Evolutionary conservation across 805 yeast genomes (phyloP).

Genomic region (Starmerella floricola): DNA sequence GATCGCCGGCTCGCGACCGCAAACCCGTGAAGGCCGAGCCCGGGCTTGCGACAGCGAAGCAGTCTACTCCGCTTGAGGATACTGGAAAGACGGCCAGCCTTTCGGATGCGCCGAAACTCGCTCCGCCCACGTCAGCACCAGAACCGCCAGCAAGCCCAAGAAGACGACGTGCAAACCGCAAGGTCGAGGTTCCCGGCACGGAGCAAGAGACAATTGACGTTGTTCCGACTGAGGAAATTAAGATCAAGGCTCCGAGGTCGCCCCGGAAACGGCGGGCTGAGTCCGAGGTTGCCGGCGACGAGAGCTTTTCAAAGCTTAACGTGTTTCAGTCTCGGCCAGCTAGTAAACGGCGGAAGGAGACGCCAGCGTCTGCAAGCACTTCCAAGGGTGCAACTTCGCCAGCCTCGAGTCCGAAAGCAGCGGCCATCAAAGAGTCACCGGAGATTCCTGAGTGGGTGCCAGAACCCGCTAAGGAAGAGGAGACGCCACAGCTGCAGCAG

Average conservation of each 20-base stretch:
- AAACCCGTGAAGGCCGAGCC: constrained; percentile 2
- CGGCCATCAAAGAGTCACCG: too few relatives aligned
- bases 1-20: neutral
- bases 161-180: constrained; percentile 11
- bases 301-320: constrained; percentile 19
- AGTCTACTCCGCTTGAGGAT: neutral
- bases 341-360: constrained; percentile 8
- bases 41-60: constrained; percentile 1
- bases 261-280: constrained; percentile 7
- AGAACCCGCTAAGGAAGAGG: too few relatives aligned
- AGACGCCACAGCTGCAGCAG: too few relatives aligned
- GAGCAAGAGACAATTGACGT: constrained; percentile 1
- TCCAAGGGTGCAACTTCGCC: too few relatives aligned
- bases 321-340: constrained; percentile 18
- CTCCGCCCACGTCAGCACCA: constrained; percentile 3
- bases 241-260: constrained; percentile 13
- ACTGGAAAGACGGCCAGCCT: too few relatives aligned
- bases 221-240: constrained; percentile 8
- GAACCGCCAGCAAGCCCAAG: constrained; percentile 9
- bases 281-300: constrained; percentile 4
- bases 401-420: too few relatives aligned
- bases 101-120: neutral
- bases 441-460: too few relatives aligned
- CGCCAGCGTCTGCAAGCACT: constrained; percentile 2
- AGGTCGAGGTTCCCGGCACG: constrained; percentile 9